Percentiles rank a stretch among this genome's conserved stretches.
phyloP scores from a whole-genome alignment of 2,329 filamentous ascomycete genomes.

The Paramyrothecium roridum region DNA sequence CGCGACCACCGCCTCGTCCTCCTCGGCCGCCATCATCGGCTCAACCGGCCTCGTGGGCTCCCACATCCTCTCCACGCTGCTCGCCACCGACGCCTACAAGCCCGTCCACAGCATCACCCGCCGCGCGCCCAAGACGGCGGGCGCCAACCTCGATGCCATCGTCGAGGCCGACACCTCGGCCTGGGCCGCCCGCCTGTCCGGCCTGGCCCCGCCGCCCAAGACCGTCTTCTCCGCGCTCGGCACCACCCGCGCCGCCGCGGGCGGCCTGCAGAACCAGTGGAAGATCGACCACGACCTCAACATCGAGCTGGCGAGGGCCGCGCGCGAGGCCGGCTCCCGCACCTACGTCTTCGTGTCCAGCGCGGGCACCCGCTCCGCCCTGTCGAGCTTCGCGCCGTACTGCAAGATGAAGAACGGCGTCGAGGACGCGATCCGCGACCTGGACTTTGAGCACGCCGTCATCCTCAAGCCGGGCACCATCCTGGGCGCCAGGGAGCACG shows the following conservation, averaged over 20 bases:
- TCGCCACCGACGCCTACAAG: conserved; percentile 49
- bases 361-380: conserved; percentile 40
- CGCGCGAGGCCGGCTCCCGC: conserved; percentile 67
- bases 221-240: conserved; percentile 77
- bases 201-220: conserved; percentile 51
- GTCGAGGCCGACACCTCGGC: conserved; percentile 63
- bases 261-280: conserved; percentile 75
- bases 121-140: conserved; percentile 51
- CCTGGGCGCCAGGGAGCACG: conserved; percentile 64
- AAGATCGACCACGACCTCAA: conserved; percentile 89
- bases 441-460: conserved; percentile 75
- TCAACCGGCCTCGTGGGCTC: conserved; percentile 69
- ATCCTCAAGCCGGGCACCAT: conserved; percentile 74
- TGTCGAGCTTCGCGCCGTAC: conserved; percentile 43
- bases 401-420: conserved; percentile 81
- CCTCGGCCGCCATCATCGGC: conserved; percentile 53
- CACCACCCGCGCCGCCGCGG: conserved; percentile 74
- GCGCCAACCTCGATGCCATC: conserved; percentile 58
- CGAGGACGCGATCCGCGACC: conserved; percentile 69
- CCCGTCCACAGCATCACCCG: conserved; percentile 64
- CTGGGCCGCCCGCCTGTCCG: conserved; percentile 63
- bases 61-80: conserved; percentile 67
- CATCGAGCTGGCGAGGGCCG: conserved; percentile 70
- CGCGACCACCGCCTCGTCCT: not conserved
- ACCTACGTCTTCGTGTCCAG: conserved; percentile 77